A percentile compares a stretch with the other conserved stretches of the same genome.
Evolutionary conservation across 306 rosid species (phyloP).

Genomic region (Cucurbita maxima): DNA sequence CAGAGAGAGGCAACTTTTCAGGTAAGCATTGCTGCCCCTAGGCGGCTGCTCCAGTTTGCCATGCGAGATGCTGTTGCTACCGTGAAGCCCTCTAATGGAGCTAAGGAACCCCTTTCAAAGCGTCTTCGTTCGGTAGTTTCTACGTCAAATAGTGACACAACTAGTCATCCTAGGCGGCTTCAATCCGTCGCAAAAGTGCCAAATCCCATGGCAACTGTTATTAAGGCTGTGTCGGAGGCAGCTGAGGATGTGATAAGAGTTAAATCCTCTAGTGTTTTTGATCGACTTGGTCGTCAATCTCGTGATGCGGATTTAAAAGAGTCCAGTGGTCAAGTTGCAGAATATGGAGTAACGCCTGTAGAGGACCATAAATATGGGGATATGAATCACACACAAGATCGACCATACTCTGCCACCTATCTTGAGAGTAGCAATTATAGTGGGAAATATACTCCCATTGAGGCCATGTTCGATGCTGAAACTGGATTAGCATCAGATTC

Average conservation of each 20-base stretch:
- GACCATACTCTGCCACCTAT: conserved; percentile 17
- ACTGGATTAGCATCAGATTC: conserved; percentile 49
- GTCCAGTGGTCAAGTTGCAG: conserved; percentile 18
- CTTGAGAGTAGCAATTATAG: conserved; percentile 19
- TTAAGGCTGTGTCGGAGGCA: conserved; percentile 88
- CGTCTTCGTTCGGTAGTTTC: conserved; percentile 94
- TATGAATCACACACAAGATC: conserved; percentile 24
- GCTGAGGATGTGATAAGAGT: conserved; percentile 66
- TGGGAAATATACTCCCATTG: conserved; percentile 28
- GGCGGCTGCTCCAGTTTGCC: conserved; percentile 79
- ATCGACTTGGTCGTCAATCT: conserved; percentile 66
- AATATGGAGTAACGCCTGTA: conserved; percentile 13
- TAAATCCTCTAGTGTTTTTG: conserved; percentile 79
- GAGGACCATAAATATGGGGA: conserved; percentile 32
- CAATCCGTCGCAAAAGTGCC: conserved; percentile 45
- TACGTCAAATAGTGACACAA: conserved; percentile 37
- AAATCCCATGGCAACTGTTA: conserved; percentile 75
- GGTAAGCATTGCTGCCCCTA: conserved; percentile 45
- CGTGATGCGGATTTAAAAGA: conserved; percentile 18
- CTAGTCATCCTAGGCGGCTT: conserved; percentile 34
- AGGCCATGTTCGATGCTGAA: conserved; percentile 29
- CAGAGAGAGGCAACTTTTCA: conserved; percentile 30
- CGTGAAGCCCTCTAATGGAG: conserved; percentile 29
- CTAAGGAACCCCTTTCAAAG: conserved; percentile 47
- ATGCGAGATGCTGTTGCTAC: conserved; percentile 82